Percentiles rank a stretch among this genome's conserved stretches.
Conservation (phyloP, 2,329 filamentous ascomycete genomes). For the Pseudocercospora musae region DNA sequence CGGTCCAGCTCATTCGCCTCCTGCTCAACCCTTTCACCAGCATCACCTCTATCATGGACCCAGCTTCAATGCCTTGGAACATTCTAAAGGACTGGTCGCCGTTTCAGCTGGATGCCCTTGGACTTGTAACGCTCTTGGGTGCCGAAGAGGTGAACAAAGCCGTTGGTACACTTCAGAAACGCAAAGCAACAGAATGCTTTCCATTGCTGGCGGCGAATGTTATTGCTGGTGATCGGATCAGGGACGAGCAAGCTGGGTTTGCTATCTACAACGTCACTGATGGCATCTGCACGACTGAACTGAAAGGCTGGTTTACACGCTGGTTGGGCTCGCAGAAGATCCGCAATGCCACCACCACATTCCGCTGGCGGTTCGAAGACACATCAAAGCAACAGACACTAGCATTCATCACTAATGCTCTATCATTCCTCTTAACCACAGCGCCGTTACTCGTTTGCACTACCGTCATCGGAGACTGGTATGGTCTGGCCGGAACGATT, state of each 20-base stretch:
- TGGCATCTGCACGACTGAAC: slow-evolving; percentile 13
- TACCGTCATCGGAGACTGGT: slow-evolving; percentile 12
- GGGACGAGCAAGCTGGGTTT: slow-evolving; percentile 10
- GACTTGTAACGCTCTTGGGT: slow-evolving; percentile 17
- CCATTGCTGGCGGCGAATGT: slow-evolving; percentile 15
- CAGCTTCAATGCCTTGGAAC: not conserved
- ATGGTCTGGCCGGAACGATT: slow-evolving; percentile 6
- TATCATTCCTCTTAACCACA: not conserved
- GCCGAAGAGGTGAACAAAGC: slow-evolving; percentile 15
- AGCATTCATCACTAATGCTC: not conserved
- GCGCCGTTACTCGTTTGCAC: slow-evolving; percentile 3
- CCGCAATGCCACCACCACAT: slow-evolving; percentile 11
- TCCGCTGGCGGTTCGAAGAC: slow-evolving; percentile 1
- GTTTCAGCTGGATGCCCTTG: slow-evolving; percentile 16
- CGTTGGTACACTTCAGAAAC: slow-evolving; percentile 11
- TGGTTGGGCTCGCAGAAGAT: slow-evolving; percentile 11
- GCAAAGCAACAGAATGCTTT: slow-evolving; percentile 14
- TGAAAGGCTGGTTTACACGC: slow-evolving; percentile 14
- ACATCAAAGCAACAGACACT: not conserved
- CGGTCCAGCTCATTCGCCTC: no score
- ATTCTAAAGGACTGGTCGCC: slow-evolving; percentile 7
- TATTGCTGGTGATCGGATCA: slow-evolving; percentile 15
- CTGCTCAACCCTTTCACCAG: no score
- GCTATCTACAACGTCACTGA: slow-evolving; percentile 16
- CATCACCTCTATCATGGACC: no score